Evolutionary conservation across 177 flowering plant genomes (phyloP).

Genomic region (Vitis hybrid): DNA sequence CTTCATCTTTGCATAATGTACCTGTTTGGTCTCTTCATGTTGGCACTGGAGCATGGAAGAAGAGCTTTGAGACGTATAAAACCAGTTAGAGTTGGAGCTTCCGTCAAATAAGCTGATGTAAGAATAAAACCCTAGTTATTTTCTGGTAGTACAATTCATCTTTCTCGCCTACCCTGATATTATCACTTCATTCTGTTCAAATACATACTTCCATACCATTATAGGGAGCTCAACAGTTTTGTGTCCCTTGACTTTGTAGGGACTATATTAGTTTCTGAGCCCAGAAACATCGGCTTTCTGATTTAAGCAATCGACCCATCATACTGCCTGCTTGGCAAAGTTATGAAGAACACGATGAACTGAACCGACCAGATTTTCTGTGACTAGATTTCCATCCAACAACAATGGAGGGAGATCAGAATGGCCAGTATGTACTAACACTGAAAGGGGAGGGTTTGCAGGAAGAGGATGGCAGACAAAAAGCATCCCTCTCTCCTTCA

Average conservation of each 20-base stretch:
- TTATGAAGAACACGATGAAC: too few relatives aligned
- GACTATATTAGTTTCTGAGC: too few relatives aligned
- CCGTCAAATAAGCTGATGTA: constrained; percentile 27
- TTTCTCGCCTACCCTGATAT: background rate
- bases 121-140: background rate
- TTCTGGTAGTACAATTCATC: constrained; percentile 4
- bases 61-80: constrained; percentile 38
- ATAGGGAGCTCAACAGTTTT: background rate
- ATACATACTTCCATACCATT: background rate
- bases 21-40: constrained; percentile 53
- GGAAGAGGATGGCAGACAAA: too few relatives aligned
- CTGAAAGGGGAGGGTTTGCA: too few relatives aligned
- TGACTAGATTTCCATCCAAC: too few relatives aligned
- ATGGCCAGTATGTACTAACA: too few relatives aligned
- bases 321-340: too few relatives aligned
- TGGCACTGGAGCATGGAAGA: constrained; percentile 42
- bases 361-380: too few relatives aligned
- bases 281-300: too few relatives aligned
- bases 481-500: too few relatives aligned
- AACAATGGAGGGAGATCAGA: too few relatives aligned
- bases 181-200: background rate
- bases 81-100: constrained; percentile 54
- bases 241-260: background rate
- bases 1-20: constrained; percentile 44
- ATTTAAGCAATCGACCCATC: too few relatives aligned